Percentiles rank a stretch among this genome's conserved stretches.
These are phyloP conservation scores for Canna indica DNA, from an alignment of 176 grass and related monocot genomes.

Conservation along the genomic window DNA sequence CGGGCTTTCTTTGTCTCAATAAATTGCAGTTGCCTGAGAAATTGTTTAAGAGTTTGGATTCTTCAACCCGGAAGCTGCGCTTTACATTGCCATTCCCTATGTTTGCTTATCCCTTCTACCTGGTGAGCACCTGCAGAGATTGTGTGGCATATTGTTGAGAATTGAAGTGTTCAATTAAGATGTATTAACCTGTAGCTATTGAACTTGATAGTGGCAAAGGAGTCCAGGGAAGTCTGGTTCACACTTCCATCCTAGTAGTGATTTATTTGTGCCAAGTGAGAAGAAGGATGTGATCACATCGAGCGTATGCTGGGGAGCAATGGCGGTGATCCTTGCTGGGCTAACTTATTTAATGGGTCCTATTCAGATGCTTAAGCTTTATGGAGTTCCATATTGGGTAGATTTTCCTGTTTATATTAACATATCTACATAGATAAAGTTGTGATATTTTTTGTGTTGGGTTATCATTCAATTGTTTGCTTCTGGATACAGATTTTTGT, in stretches of 20 bases:
- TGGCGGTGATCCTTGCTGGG: slow-evolving; percentile 40
- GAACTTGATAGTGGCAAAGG: slow-evolving; percentile 37
- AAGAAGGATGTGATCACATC: slow-evolving; percentile 45
- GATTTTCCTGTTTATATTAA: not conserved
- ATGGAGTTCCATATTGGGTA: slow-evolving; percentile 56
- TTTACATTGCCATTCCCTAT: slow-evolving; percentile 54
- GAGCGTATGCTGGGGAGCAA: slow-evolving; percentile 50
- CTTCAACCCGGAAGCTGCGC: slow-evolving; percentile 41
- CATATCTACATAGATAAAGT: not conserved
- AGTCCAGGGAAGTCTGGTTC: slow-evolving; percentile 69
- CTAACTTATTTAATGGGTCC: slow-evolving; percentile 35
- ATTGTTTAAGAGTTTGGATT: slow-evolving; percentile 35
- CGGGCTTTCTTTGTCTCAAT: not conserved
- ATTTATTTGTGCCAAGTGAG: slow-evolving; percentile 57
- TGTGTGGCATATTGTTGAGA: not conserved
- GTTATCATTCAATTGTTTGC: no score
- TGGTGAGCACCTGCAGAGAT: slow-evolving; percentile 44
- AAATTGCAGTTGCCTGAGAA: slow-evolving; percentile 51
- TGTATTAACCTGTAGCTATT: not conserved
- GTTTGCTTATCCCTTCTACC: slow-evolving; percentile 61
- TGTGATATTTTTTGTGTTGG: no score
- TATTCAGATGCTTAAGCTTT: slow-evolving; percentile 44
- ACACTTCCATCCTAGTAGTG: slow-evolving; percentile 62
- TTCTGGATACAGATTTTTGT: slow-evolving; percentile 55
- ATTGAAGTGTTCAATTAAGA: not conserved